phyloP scores from a whole-genome alignment of 139 green algal genomes.

The Coccomyxa sp. region DNA sequence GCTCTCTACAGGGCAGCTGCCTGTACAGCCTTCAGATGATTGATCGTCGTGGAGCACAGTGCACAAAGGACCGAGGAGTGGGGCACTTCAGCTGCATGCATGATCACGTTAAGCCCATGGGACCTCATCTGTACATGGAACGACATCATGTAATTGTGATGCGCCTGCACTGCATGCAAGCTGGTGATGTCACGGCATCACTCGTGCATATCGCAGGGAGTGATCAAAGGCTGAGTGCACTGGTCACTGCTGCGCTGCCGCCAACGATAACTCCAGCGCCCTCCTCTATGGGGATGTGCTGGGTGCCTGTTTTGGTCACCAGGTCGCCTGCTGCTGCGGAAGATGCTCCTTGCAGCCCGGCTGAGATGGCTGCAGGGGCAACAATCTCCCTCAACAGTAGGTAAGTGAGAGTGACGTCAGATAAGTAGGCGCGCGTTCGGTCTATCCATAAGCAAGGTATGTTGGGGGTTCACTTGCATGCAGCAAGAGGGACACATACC shows the following conservation, averaged over 20 bases:
- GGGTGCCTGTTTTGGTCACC: background rate
- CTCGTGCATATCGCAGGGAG: too few species aligned
- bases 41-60: too few species aligned
- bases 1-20: too few species aligned
- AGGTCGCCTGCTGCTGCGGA: background rate
- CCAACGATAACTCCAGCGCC: background rate
- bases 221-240: background rate
- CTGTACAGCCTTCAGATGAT: too few species aligned
- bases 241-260: background rate
- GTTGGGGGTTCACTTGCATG: background rate
- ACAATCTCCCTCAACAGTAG: too few species aligned
- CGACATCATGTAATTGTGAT: background rate
- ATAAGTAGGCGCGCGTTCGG: too few species aligned
- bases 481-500: background rate
- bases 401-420: too few species aligned
- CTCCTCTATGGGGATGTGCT: background rate
- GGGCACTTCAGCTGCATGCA: background rate
- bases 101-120: too few species aligned
- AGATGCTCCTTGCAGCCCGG: background rate
- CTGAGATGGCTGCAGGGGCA: background rate
- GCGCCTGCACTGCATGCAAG: background rate
- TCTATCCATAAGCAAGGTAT: too few species aligned
- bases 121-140: background rate
- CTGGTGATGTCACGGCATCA: background rate
- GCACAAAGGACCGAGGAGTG: too few species aligned